Percentiles rank a stretch among this genome's conserved stretches.
Evolutionary conservation across 208 protist genomes (phyloP).

Genomic region (Trypanosomatidae sp.): DNA sequence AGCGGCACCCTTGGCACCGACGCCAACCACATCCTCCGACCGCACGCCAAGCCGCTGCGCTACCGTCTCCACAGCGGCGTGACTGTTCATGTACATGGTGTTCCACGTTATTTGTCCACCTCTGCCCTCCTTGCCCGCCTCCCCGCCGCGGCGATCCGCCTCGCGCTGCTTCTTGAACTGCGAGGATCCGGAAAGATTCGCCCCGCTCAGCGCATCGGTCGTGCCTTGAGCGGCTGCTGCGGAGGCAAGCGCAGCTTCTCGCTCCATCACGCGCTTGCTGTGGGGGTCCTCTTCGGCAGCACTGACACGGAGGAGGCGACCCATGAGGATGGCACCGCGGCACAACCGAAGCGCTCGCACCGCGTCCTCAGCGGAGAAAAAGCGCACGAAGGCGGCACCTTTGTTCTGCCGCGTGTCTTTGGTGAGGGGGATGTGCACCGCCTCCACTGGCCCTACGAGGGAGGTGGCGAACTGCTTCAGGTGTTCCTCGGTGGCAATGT

Average conservation of each 20-base stretch:
- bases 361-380: slow-evolving; percentile 83
- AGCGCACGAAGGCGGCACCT: slow-evolving; percentile 94
- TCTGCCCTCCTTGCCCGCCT: neutral
- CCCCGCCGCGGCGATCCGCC: slow-evolving; percentile 31
- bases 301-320: slow-evolving; percentile 66
- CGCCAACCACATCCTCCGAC: slow-evolving; percentile 59
- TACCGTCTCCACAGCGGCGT: slow-evolving; percentile 70
- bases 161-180: slow-evolving; percentile 67
- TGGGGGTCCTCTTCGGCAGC: slow-evolving; percentile 82
- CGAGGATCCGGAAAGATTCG: slow-evolving; percentile 43
- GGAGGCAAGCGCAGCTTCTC: slow-evolving; percentile 34
- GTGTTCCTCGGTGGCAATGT: slow-evolving; percentile 94
- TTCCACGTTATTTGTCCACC: slow-evolving; percentile 53
- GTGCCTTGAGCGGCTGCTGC: slow-evolving; percentile 16
- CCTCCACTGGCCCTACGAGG: slow-evolving; percentile 90
- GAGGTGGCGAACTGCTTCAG: slow-evolving; percentile 85
- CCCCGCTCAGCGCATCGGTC: neutral
- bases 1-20: slow-evolving; percentile 75
- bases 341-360: slow-evolving; percentile 69
- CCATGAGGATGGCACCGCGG: slow-evolving; percentile 91
- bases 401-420: slow-evolving; percentile 91
- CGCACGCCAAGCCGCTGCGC: slow-evolving; percentile 68
- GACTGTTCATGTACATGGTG: slow-evolving; percentile 82
- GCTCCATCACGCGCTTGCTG: slow-evolving; percentile 43
- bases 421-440: slow-evolving; percentile 94